Conservation (phyloP, 352 stramenopile species). For the Halophytophthora batemanensis region DNA sequence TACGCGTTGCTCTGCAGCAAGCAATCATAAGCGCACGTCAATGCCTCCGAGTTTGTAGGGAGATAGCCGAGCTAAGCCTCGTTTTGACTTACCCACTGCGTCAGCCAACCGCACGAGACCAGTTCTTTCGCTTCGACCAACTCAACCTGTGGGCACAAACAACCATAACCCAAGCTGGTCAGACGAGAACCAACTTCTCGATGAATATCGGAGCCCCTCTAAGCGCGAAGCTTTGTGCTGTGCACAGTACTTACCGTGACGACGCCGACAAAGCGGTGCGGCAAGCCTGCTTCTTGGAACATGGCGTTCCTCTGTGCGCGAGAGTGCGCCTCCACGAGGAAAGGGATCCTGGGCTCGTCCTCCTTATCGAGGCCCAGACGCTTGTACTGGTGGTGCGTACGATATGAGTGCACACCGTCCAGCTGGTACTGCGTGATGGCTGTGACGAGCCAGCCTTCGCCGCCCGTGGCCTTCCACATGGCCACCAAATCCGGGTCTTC, state of each 20-base stretch:
- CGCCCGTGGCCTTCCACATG: conserved; percentile 72
- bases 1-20: conserved; percentile 62
- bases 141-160: conserved; percentile 31
- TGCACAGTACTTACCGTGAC: conserved; percentile 34
- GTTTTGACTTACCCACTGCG: conserved; percentile 37
- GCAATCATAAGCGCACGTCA: not conserved
- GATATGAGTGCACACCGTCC: conserved; percentile 62
- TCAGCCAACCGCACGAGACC: conserved; percentile 63
- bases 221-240: not conserved
- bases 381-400: conserved; percentile 31
- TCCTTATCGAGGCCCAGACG: conserved; percentile 38
- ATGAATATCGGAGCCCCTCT: too few species aligned
- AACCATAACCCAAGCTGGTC: conserved; percentile 4
- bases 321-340: conserved; percentile 64
- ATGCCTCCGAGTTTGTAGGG: not conserved
- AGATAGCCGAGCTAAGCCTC: not conserved
- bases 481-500: conserved; percentile 53
- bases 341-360: conserved; percentile 41
- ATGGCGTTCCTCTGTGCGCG: conserved; percentile 75
- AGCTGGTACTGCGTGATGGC: conserved; percentile 78
- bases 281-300: conserved; percentile 71
- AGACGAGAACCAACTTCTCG: too few species aligned
- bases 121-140: conserved; percentile 72
- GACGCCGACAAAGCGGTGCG: conserved; percentile 70
- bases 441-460: conserved; percentile 78